A percentile compares a stretch with the other conserved stretches of the same genome.
These are phyloP conservation scores for Miamiensis avidus DNA, from an alignment of 169 alveolate genomes.

Conservation along the genomic window DNA sequence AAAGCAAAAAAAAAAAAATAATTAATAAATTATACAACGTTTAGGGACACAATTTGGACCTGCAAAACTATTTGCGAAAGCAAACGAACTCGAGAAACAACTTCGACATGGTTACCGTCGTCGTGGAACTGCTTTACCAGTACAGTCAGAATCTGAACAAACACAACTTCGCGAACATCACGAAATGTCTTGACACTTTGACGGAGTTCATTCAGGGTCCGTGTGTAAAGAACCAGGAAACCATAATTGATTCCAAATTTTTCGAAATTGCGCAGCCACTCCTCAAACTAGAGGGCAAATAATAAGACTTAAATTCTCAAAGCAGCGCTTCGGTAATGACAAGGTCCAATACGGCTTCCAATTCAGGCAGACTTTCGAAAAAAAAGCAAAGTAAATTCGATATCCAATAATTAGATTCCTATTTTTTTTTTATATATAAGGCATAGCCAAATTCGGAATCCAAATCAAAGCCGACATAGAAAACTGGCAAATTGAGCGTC, in stretches of 20 bases:
- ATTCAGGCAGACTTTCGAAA: too few species aligned
- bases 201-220: constrained; percentile 51
- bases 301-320: constrained; percentile 9
- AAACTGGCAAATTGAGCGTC: constrained; percentile 28
- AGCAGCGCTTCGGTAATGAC: background rate
- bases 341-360: background rate
- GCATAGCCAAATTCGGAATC: background rate
- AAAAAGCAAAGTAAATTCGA: too few species aligned
- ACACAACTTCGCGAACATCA: constrained; percentile 33
- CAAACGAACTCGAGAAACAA: constrained; percentile 35
- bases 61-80: constrained; percentile 36
- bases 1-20: too few species aligned
- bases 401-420: too few species aligned
- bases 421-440: too few species aligned
- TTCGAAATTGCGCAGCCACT: constrained; percentile 33
- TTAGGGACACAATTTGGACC: constrained; percentile 37
- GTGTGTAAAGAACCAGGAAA: constrained; percentile 28
- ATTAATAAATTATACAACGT: background rate
- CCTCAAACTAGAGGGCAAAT: constrained; percentile 5
- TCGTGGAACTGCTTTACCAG: constrained; percentile 27
- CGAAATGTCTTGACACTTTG: constrained; percentile 40
- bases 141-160: constrained; percentile 22
- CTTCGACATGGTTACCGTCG: constrained; percentile 24
- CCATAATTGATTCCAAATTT: constrained; percentile 46
- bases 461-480: constrained; percentile 1